Evolutionary conservation across 371 early-diverging fungal genomes (phyloP).

Genomic region (Mortierella sp.): DNA sequence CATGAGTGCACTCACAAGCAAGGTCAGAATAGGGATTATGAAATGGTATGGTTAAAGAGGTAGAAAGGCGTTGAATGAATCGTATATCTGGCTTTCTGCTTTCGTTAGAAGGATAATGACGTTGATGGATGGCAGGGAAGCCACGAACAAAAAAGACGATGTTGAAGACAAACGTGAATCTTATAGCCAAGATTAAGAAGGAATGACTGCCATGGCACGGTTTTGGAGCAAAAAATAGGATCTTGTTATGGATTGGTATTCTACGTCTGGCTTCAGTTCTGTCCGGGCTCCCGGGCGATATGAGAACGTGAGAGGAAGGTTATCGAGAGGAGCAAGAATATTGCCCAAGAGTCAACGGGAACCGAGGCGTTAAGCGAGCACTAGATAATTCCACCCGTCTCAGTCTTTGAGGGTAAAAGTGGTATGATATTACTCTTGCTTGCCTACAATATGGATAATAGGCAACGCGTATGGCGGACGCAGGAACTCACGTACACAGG

Average conservation of each 20-base stretch:
- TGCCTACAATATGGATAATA: too few species aligned
- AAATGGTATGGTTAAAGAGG: neutral
- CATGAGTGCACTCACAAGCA: slow-evolving; percentile 31
- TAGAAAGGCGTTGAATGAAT: too few species aligned
- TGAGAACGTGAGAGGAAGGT: neutral
- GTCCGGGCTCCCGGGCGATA: neutral
- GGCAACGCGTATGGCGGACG: too few species aligned
- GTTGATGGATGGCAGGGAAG: too few species aligned
- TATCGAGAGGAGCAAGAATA: neutral
- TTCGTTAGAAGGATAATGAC: too few species aligned
- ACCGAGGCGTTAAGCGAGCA: neutral
- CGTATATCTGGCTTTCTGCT: too few species aligned
- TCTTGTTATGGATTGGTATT: neutral
- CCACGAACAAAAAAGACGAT: too few species aligned
- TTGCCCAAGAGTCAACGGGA: neutral
- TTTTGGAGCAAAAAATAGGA: neutral
- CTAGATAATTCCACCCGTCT: too few species aligned
- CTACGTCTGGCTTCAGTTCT: neutral
- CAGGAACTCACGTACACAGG: too few species aligned
- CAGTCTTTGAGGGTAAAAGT: too few species aligned
- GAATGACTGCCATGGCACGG: neutral
- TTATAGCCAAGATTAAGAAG: neutral
- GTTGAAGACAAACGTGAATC: neutral
- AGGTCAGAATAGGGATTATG: neutral
- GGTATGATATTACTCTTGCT: too few species aligned